Conservation (phyloP, 2,329 filamentous ascomycete genomes). For the Dissoconium aciculare region DNA sequence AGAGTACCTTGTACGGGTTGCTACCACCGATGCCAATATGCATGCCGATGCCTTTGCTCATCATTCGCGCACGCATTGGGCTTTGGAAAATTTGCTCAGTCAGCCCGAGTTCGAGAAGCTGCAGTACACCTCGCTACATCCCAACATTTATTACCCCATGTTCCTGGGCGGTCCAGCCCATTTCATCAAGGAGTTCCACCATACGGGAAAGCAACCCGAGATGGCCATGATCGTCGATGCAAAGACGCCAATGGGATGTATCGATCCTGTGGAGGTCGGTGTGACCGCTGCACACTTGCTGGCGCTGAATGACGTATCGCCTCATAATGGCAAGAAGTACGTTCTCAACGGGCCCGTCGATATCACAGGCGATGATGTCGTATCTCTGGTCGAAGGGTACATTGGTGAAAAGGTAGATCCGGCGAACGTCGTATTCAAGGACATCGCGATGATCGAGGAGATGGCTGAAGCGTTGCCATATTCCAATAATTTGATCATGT, state of each 20-base stretch:
- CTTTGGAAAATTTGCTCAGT: constrained; percentile 26
- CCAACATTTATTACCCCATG: constrained; percentile 23
- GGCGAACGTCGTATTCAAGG: too few species aligned
- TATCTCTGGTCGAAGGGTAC: constrained; percentile 24
- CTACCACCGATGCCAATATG: constrained; percentile 26
- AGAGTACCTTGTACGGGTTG: constrained; percentile 31
- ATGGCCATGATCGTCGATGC: constrained; percentile 20
- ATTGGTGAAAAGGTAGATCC: constrained; percentile 17
- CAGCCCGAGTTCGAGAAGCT: constrained; percentile 25
- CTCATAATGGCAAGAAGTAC: constrained; percentile 25
- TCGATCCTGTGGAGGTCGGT: constrained; percentile 21
- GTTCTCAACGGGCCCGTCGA: constrained; percentile 29
- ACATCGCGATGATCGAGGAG: too few species aligned
- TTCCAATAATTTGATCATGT: too few species aligned
- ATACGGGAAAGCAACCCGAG: constrained; percentile 20
- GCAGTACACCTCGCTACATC: constrained; percentile 29
- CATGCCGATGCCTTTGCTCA: constrained; percentile 24
- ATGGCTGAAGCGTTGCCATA: too few species aligned
- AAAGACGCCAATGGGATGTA: constrained; percentile 21
- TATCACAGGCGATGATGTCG: constrained; percentile 24
- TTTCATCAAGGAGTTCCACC: constrained; percentile 23
- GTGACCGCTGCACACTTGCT: constrained; percentile 26
- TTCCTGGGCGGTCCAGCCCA: constrained; percentile 16
- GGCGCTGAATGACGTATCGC: constrained; percentile 15
- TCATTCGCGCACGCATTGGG: constrained; percentile 29